A percentile compares a stretch with the other conserved stretches of the same genome.
phyloP scores from a whole-genome alignment of 768 basidiomycete species.

The Baorangia bicolor region DNA sequence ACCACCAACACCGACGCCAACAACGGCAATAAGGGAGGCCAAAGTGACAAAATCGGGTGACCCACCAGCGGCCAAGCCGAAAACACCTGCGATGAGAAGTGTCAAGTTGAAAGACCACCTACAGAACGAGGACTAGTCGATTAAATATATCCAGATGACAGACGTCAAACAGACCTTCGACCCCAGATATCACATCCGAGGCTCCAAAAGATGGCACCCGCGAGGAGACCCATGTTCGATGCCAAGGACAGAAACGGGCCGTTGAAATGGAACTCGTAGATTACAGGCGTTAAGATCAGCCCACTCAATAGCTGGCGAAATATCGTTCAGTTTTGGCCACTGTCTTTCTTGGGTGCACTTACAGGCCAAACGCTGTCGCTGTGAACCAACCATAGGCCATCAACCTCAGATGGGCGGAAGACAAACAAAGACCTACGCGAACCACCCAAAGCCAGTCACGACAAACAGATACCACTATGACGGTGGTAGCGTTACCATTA shows the following conservation, averaged over 20 bases:
- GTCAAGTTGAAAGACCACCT: constrained; percentile 57
- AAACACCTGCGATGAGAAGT: constrained; percentile 50
- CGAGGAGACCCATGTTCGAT: constrained; percentile 51
- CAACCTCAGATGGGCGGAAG: neutral
- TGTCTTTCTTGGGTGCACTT: constrained; percentile 4
- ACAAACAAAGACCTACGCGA: constrained; percentile 30
- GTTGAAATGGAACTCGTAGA: constrained; percentile 48
- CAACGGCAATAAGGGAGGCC: constrained; percentile 45
- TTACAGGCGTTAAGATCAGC: constrained; percentile 46
- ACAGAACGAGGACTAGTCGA: neutral
- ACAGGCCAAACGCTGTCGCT: constrained; percentile 43
- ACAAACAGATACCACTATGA: constrained; percentile 39
- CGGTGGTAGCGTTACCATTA: neutral
- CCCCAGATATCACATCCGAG: constrained; percentile 54
- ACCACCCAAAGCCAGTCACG: constrained; percentile 44
- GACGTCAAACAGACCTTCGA: constrained; percentile 33
- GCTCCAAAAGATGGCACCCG: constrained; percentile 50
- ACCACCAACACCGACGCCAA: constrained; percentile 51
- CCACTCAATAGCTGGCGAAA: constrained; percentile 38
- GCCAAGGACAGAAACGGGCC: constrained; percentile 51
- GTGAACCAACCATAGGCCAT: neutral
- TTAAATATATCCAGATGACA: neutral
- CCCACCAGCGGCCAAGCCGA: constrained; percentile 51
- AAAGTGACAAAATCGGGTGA: constrained; percentile 47
- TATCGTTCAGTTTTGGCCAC: neutral